A percentile compares a stretch with the other conserved stretches of the same genome.
Conservation (phyloP, 805 yeast genomes). For the Candida ascalaphidarum region DNA sequence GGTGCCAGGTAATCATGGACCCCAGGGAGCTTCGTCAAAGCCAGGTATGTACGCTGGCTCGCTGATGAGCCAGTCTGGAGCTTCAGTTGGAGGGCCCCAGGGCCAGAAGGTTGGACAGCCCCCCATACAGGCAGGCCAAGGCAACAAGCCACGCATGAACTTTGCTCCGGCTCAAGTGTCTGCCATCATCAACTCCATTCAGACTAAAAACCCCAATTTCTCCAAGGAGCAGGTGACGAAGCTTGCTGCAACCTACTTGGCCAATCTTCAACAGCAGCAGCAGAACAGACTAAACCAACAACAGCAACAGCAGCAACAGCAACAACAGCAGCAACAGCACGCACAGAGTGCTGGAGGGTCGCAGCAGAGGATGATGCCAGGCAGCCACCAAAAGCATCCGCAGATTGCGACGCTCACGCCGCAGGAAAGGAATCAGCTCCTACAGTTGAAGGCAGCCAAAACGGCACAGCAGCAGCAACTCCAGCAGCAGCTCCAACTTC, state of each 20-base stretch:
- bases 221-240: conserved; percentile 58
- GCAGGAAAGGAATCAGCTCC: conserved; percentile 34
- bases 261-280: conserved; percentile 48
- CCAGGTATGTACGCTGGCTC: neutral
- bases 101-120: too few relatives aligned
- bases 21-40: too few relatives aligned
- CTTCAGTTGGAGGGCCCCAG: too few relatives aligned
- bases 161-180: conserved; percentile 59
- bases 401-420: conserved; percentile 31
- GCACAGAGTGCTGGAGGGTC: conserved; percentile 4
- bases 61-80: neutral
- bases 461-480: conserved; percentile 20
- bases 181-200: conserved; percentile 56
- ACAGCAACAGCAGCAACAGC: conserved; percentile 4
- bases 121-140: conserved; percentile 1
- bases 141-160: conserved; percentile 23
- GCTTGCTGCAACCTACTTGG: conserved; percentile 56
- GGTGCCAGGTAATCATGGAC: too few relatives aligned
- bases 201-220: conserved; percentile 55
- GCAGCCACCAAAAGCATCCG: neutral
- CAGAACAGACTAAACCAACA: conserved; percentile 20
- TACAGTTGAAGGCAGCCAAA: conserved; percentile 28
- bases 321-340: conserved; percentile 16
- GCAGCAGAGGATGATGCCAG: too few relatives aligned
- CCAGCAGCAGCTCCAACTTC: conserved; percentile 12